Conservation (phyloP, 2,329 filamentous ascomycete species). For the Alternaria hordeiaustralica region DNA sequence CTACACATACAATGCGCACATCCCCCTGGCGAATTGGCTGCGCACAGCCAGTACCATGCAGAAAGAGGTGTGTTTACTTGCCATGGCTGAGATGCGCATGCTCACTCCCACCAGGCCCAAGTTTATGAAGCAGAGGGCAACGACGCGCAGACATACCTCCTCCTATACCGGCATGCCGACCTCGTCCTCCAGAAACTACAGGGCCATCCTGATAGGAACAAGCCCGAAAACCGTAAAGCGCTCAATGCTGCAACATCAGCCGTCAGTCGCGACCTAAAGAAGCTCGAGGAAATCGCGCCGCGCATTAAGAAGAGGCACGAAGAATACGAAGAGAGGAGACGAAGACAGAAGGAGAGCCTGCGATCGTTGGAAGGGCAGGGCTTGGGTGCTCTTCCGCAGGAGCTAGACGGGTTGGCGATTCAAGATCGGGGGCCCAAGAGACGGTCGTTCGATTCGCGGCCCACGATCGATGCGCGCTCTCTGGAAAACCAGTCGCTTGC, state of each 20-base stretch:
- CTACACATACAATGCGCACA: conserved; percentile 79
- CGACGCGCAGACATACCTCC: conserved; percentile 84
- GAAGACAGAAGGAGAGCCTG: conserved; percentile 32
- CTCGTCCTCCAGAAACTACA: conserved; percentile 80
- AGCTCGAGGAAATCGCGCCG: conserved; percentile 80
- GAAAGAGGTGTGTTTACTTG: conserved; percentile 62
- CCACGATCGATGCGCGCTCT: conserved; percentile 38
- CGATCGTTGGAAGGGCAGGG: conserved; percentile 33
- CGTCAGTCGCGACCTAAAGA: conserved; percentile 68
- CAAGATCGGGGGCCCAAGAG: conserved; percentile 23
- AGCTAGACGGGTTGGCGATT: conserved; percentile 32
- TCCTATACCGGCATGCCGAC: conserved; percentile 86
- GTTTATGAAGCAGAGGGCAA: conserved; percentile 88
- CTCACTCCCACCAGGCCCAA: conserved; percentile 56
- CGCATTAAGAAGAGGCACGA: conserved; percentile 74
- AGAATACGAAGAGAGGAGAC: conserved; percentile 46
- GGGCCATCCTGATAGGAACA: conserved; percentile 76
- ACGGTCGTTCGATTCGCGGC: conserved; percentile 33
- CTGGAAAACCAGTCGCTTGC: conserved; percentile 41
- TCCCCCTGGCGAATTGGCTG: conserved; percentile 81
- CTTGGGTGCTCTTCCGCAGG: conserved; percentile 20
- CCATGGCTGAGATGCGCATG: not conserved
- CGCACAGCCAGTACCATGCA: conserved; percentile 79
- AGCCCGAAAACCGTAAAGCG: conserved; percentile 63
- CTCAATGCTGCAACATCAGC: conserved; percentile 65